A percentile compares a stretch with the other conserved stretches of the same genome.
phyloP scores from a whole-genome alignment of 768 basidiomycete genomes.

The Pleurotus sapidus region DNA sequence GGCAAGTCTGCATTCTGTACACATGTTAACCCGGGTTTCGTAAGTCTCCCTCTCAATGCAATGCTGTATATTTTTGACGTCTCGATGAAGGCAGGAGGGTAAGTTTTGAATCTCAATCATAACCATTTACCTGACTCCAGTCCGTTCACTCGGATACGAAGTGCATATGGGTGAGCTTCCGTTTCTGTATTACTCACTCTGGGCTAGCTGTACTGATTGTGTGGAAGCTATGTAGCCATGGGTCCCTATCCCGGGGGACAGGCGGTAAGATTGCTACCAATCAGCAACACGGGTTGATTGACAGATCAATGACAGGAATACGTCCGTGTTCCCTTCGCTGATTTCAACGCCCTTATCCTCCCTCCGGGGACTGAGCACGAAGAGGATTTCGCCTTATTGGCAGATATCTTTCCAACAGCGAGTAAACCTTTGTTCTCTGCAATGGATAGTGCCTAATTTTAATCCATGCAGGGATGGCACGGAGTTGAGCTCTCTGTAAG shows the following conservation, averaged over 20 bases:
- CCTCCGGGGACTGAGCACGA: slow-evolving; percentile 53
- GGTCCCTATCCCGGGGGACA: slow-evolving; percentile 54
- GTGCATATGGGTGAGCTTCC: slow-evolving; percentile 41
- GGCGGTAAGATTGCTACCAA: slow-evolving; percentile 29
- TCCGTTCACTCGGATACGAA: slow-evolving; percentile 11
- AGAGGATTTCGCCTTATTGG: slow-evolving; percentile 51
- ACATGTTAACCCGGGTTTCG: slow-evolving; percentile 55
- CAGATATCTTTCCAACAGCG: slow-evolving; percentile 56
- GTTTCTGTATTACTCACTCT: background rate
- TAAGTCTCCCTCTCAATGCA: slow-evolving; percentile 23
- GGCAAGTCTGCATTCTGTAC: slow-evolving; percentile 54
- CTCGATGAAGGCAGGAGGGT: slow-evolving; percentile 42
- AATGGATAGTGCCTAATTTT: background rate
- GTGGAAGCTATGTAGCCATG: slow-evolving; percentile 49
- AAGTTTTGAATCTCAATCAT: slow-evolving; percentile 3
- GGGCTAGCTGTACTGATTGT: background rate
- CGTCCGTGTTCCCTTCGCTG: slow-evolving; percentile 53
- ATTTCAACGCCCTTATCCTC: slow-evolving; percentile 51
- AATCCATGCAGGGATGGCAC: slow-evolving; percentile 41
- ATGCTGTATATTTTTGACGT: no score
- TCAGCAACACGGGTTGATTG: background rate
- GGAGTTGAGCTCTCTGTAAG: slow-evolving; percentile 45
- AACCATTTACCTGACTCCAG: no score
- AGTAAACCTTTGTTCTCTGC: slow-evolving; percentile 7
- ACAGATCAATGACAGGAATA: slow-evolving; percentile 37